phyloP scores from a whole-genome alignment of 192 early-diverging fungal species.

The Backusella psychrophila region DNA sequence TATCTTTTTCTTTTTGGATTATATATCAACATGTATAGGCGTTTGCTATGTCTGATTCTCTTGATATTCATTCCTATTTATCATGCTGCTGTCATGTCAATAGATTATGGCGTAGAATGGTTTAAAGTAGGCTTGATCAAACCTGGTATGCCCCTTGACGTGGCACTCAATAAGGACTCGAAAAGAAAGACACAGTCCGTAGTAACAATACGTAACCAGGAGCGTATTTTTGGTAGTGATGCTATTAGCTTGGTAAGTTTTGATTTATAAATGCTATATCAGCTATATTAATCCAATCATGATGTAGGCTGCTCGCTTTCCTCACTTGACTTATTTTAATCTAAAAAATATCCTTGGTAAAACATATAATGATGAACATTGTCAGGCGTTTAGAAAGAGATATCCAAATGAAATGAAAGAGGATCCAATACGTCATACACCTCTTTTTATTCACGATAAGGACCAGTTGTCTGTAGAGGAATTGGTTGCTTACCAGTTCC shows the following conservation, averaged over 20 bases:
- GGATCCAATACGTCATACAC: conserved; percentile 65
- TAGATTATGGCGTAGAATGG: conserved; percentile 98
- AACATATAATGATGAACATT: conserved; percentile 65
- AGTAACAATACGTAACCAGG: conserved; percentile 77
- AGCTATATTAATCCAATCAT: not conserved
- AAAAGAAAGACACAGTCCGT: conserved; percentile 91
- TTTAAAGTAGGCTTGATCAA: conserved; percentile 94
- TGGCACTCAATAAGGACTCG: conserved; percentile 94
- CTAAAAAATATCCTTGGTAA: conserved; percentile 86
- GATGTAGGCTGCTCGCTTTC: conserved; percentile 72
- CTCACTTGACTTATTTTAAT: conserved; percentile 79
- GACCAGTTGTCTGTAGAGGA: conserved; percentile 76
- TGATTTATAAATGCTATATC: not conserved
- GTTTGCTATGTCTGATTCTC: not conserved
- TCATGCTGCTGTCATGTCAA: conserved; percentile 82
- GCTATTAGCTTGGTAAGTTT: conserved; percentile 68
- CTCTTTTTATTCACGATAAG: conserved; percentile 64
- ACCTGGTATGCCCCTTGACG: conserved; percentile 87
- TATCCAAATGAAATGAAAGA: conserved; percentile 79
- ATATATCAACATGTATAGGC: not conserved
- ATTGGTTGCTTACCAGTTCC: conserved; percentile 93
- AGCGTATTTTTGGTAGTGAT: conserved; percentile 87
- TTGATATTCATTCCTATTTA: not conserved
- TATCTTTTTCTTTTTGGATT: not conserved
- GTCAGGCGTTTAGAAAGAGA: conserved; percentile 68